Conservation (phyloP, 176 grass and related monocot genomes). For the Dactylis glomerata region DNA sequence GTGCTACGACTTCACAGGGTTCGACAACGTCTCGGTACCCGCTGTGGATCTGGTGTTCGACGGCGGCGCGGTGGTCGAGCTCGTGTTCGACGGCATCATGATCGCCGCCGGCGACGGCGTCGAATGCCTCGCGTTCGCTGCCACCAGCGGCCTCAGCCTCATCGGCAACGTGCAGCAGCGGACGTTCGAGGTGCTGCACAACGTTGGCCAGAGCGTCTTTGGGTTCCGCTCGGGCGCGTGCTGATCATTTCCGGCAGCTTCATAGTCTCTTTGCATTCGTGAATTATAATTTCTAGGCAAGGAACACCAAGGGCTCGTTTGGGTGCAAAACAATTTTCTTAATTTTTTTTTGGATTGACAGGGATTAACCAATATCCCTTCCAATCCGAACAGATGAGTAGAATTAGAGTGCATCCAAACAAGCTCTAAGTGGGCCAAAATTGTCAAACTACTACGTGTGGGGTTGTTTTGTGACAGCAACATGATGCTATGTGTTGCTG, state of each 20-base stretch:
- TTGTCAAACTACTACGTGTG: background rate
- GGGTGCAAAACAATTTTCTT: too few species aligned
- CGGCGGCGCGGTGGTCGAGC: constrained; percentile 8
- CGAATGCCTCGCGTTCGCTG: too few species aligned
- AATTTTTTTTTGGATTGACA: too few species aligned
- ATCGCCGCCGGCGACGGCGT: constrained; percentile 40
- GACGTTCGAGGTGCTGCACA: constrained; percentile 52
- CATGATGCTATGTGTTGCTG: background rate
- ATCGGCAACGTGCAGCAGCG: constrained; percentile 81
- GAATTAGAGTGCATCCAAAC: too few species aligned
- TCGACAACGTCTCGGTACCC: constrained; percentile 17
- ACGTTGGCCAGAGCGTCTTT: constrained; percentile 25
- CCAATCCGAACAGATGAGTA: too few species aligned
- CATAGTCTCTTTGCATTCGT: too few species aligned
- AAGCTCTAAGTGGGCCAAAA: too few species aligned
- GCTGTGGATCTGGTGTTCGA: constrained; percentile 37
- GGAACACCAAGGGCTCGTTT: too few species aligned
- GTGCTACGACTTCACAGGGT: constrained; percentile 52
- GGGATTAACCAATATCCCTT: too few species aligned
- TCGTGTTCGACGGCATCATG: constrained; percentile 48
- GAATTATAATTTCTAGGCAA: too few species aligned
- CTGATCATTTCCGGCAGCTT: too few species aligned
- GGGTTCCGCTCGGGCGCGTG: too few species aligned
- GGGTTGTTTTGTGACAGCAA: background rate
- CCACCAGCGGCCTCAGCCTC: background rate